phyloP scores from a whole-genome alignment of 1,284 basidiomycete species.

The Leccinum angustisporum region DNA sequence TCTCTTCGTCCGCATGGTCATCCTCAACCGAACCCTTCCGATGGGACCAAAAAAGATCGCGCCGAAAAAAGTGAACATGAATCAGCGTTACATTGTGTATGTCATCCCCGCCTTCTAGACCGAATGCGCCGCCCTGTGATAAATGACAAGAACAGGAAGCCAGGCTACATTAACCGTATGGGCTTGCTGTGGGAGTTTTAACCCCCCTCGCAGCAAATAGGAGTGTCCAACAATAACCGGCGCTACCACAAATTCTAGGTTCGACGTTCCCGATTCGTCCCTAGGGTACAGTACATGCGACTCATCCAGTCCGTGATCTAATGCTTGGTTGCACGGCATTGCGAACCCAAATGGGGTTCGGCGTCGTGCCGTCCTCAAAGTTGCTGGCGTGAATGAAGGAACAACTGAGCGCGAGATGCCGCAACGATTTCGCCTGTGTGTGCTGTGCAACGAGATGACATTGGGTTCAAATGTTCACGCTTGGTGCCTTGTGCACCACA shows the following conservation, averaged over 20 bases:
- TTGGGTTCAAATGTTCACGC: slow-evolving; percentile 1
- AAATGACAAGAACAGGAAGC: slow-evolving; percentile 9
- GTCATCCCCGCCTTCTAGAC: slow-evolving; percentile 17
- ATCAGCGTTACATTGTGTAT: slow-evolving; percentile 17
- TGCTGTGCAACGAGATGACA: slow-evolving; percentile 14
- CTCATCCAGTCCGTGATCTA: slow-evolving; percentile 8
- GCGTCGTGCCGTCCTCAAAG: slow-evolving; percentile 7
- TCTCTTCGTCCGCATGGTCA: slow-evolving; percentile 9
- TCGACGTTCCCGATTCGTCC: slow-evolving; percentile 17
- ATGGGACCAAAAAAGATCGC: slow-evolving; percentile 7
- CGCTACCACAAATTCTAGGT: slow-evolving; percentile 14
- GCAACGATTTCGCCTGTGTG: slow-evolving; percentile 3
- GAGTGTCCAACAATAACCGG: slow-evolving; percentile 16
- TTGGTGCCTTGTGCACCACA: slow-evolving; percentile 13
- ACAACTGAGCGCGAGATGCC: background rate
- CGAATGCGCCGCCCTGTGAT: slow-evolving; percentile 9
- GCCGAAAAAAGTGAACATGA: slow-evolving; percentile 12
- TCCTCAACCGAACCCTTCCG: slow-evolving; percentile 13
- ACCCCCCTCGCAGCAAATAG: slow-evolving; percentile 12
- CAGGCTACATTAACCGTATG: slow-evolving; percentile 14
- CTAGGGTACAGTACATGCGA: background rate
- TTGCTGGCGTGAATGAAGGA: slow-evolving; percentile 12
- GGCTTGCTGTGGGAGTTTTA: slow-evolving; percentile 20
- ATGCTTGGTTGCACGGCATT: slow-evolving; percentile 10
- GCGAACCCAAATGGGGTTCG: slow-evolving; percentile 15